phyloP scores from a whole-genome alignment of 768 basidiomycete species.

The Asterophora lycoperdoides region DNA sequence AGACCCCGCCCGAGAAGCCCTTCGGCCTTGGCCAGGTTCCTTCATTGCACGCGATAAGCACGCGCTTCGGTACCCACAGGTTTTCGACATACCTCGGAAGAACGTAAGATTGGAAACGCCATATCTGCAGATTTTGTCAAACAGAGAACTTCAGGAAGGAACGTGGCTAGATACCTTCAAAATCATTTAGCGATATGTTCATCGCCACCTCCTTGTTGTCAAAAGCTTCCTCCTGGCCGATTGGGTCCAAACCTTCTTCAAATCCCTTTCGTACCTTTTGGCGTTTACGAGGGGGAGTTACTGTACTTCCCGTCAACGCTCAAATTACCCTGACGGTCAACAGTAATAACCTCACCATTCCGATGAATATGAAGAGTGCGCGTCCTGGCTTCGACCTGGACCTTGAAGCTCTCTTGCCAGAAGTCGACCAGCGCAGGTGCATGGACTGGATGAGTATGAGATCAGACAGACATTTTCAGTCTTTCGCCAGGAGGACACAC shows the following conservation, averaged over 20 bases:
- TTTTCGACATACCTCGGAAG: slow-evolving; percentile 54
- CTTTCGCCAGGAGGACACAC: slow-evolving; percentile 35
- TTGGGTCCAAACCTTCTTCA: neutral
- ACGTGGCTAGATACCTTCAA: slow-evolving; percentile 3
- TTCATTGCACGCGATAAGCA: slow-evolving; percentile 22
- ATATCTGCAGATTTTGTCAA: neutral
- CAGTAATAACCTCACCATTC: slow-evolving; percentile 21
- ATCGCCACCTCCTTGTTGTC: slow-evolving; percentile 1
- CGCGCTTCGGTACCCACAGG: neutral
- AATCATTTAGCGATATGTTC: neutral
- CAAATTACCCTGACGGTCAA: neutral
- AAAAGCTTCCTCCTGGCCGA: neutral
- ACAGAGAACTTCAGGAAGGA: neutral
- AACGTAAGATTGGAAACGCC: slow-evolving; percentile 23
- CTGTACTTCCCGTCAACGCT: slow-evolving; percentile 19
- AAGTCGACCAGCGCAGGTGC: slow-evolving; percentile 66
- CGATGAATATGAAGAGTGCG: slow-evolving; percentile 41
- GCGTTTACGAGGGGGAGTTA: slow-evolving; percentile 45
- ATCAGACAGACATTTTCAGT: neutral
- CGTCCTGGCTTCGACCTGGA: slow-evolving; percentile 62
- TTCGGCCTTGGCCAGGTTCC: slow-evolving; percentile 87
- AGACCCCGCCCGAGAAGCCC: slow-evolving; percentile 55
- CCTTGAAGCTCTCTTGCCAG: slow-evolving; percentile 69
- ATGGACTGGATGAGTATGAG: slow-evolving; percentile 43
- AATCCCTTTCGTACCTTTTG: slow-evolving; percentile 29